phyloP scores from a whole-genome alignment of 768 basidiomycete genomes.

The Phlebiopsis flavidoalba region DNA sequence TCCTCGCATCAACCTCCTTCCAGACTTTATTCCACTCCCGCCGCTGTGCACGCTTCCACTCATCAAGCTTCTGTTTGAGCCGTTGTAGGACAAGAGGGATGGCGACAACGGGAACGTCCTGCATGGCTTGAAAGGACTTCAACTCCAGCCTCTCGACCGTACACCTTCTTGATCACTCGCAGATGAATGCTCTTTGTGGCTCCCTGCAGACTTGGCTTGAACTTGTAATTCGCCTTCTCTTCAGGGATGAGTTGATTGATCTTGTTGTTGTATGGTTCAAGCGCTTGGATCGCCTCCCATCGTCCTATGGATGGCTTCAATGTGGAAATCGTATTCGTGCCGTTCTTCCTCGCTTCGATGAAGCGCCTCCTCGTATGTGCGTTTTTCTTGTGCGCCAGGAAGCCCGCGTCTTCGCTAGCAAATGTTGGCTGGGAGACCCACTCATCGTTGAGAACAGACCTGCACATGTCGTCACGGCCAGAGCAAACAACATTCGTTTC shows the following conservation, averaged over 20 bases:
- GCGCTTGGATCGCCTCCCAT: constrained; percentile 79
- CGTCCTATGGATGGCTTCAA: constrained; percentile 90
- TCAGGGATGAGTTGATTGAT: constrained; percentile 74
- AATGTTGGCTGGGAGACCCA: constrained; percentile 98
- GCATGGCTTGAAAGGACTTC: constrained; percentile 85
- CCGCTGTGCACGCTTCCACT: constrained; percentile 95
- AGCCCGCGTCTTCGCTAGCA: constrained; percentile 91
- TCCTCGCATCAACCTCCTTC: constrained; percentile 93
- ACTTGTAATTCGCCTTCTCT: constrained; percentile 75
- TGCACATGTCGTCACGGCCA: constrained; percentile 96
- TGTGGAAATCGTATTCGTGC: constrained; percentile 98
- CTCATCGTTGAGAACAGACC: constrained; percentile 92
- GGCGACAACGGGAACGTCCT: constrained; percentile 85
- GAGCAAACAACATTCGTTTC: constrained; percentile 87
- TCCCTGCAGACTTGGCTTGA: constrained; percentile 86
- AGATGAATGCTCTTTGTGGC: constrained; percentile 85
- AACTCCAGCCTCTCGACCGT: constrained; percentile 78
- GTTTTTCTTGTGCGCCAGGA: constrained; percentile 90
- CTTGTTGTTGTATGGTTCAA: constrained; percentile 90
- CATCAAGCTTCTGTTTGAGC: constrained; percentile 94
- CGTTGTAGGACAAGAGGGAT: constrained; percentile 87
- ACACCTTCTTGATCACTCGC: constrained; percentile 94
- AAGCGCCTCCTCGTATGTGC: constrained; percentile 92
- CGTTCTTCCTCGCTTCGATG: constrained; percentile 97
- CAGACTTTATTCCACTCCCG: constrained; percentile 98